Base-by-base conservation (phyloP, 2,329 filamentous ascomycete species). In the Cladorrhinum sp. region DNA sequence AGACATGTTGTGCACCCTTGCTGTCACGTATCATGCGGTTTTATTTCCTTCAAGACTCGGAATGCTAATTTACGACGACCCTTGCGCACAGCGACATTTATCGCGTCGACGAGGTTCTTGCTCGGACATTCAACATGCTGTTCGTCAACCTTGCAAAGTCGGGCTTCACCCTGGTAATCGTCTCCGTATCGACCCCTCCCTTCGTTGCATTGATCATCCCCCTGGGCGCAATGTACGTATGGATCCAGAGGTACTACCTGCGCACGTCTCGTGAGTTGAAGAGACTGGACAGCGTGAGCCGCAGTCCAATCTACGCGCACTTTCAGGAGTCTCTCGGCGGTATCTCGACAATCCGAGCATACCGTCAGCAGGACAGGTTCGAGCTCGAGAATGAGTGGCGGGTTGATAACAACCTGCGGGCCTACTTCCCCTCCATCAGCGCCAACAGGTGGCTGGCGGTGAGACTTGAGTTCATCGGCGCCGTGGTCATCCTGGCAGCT, bases 321-420 rank as follows among this genome's bases (percentile, higher is more conserved):
- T 99, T 99, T 79, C 95, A 99, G 73, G 96, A 99, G 77, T 96
- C 92, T 1, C 84, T 99, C 9, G 94, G 92, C 64, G 95, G 95
- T 49, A 89, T 97, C 72, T 91, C 91, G 62, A 99, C 95, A 10
- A 98, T 99, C 71, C 90, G 96, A 66, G 96, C 95, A 36, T 99
- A 96, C 79, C 85, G 89, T 64, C 94, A 99, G 74, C 87, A 96
- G 74, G 81, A 86, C 65, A 85, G 95, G 60, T 99, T 99, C 75
- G 85, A 91, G 64, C 80, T 90, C 61, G 96, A 99, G 75, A 99
- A 98, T 69, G 93, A 99, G 80, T 97, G 93, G 92, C 89, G 95
- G 49, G 90, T 98, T 64, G 95, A 99, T 77, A 89, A 91, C 50
- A 99, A 99, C 74, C 80, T 98, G 62, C 86, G 92, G 65, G 95